Evolutionary conservation across 106 monocot species (phyloP).

Genomic region (Dactylorhiza incarnata): DNA sequence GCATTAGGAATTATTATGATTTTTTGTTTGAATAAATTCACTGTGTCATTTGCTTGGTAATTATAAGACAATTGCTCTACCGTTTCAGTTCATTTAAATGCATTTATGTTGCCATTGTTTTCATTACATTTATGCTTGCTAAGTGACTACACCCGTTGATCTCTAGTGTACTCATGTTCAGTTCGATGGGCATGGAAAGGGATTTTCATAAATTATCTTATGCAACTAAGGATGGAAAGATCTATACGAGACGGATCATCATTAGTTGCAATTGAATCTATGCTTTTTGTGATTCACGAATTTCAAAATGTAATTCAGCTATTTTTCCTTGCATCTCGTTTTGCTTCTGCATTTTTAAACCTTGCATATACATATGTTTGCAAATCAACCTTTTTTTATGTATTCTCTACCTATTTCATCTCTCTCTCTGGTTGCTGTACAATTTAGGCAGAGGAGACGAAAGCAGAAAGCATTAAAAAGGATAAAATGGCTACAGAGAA

Average conservation of each 20-base stretch:
- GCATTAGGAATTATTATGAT: not conserved
- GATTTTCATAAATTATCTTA: not conserved
- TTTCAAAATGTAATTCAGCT: not conserved
- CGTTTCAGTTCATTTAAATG: not conserved
- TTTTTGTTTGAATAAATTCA: not conserved
- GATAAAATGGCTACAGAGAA: slow-evolving; percentile 89
- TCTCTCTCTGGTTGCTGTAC: not conserved
- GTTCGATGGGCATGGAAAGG: not conserved
- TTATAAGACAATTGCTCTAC: not conserved
- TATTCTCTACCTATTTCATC: not conserved
- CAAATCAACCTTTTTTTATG: not conserved
- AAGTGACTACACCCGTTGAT: not conserved
- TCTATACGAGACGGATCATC: not conserved
- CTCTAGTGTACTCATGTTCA: not conserved
- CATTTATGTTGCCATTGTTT: not conserved
- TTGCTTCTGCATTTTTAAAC: not conserved
- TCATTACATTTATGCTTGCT: not conserved
- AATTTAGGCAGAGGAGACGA: slow-evolving; percentile 86
- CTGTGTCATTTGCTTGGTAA: not conserved
- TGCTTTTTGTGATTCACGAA: not conserved
- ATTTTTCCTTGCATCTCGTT: not conserved
- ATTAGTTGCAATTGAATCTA: not conserved
- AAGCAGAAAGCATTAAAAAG: slow-evolving; percentile 82
- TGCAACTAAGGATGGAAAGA: not conserved
- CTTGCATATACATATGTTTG: not conserved